phyloP scores from a whole-genome alignment of 768 basidiomycete species.

The Lactarius psammicola region DNA sequence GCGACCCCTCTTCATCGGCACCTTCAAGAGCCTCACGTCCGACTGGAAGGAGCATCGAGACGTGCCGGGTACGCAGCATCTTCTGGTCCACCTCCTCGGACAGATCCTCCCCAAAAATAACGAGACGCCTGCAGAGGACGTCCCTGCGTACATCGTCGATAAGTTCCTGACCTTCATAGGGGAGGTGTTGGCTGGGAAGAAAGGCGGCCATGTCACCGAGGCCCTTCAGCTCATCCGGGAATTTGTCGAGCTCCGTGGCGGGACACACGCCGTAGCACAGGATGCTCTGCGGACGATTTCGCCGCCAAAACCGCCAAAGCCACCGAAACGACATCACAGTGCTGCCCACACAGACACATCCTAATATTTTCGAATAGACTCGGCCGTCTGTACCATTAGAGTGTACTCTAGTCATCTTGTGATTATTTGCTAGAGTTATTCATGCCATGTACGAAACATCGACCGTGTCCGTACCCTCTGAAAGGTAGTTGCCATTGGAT shows the following conservation, averaged over 20 bases:
- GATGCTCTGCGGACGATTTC: neutral
- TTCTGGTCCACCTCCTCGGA: constrained; percentile 33
- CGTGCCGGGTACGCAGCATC: constrained; percentile 9
- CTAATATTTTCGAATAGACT: neutral
- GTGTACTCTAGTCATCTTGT: neutral
- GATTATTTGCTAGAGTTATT: neutral
- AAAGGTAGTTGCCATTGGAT: neutral
- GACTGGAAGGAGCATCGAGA: constrained; percentile 11
- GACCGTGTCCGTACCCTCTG: neutral
- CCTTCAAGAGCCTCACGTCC: constrained; percentile 10
- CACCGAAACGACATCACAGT: neutral
- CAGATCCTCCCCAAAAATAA: constrained; percentile 29
- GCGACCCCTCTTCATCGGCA: constrained; percentile 11
- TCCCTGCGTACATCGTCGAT: constrained; percentile 7
- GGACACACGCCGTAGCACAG: neutral
- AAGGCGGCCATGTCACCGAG: neutral
- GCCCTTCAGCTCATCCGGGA: constrained; percentile 1
- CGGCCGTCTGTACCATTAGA: neutral
- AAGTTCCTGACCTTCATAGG: constrained; percentile 8
- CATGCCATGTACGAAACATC: neutral
- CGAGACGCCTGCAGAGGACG: neutral
- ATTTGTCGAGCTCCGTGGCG: constrained; percentile 1
- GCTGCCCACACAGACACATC: neutral
- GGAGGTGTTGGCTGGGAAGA: constrained; percentile 1
- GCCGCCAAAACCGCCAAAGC: neutral